Evolutionary conservation across 371 early-diverging fungal genomes (phyloP).

Genomic region (Mucor racemosus): DNA sequence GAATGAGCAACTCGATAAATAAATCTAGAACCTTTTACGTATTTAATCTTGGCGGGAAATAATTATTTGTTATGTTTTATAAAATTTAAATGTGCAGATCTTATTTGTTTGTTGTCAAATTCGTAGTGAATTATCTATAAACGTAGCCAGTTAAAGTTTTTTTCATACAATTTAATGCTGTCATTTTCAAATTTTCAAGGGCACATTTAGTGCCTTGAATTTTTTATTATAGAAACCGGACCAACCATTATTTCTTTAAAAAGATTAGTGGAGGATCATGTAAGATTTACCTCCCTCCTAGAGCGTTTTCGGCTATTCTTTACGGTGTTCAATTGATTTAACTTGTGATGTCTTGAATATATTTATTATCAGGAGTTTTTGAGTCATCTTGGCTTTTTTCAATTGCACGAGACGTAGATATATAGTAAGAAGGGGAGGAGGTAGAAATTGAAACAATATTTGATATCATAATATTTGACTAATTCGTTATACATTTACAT

Average conservation of each 20-base stretch:
- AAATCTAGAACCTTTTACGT: neutral
- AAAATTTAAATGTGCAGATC: neutral
- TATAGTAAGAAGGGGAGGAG: neutral
- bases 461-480: neutral
- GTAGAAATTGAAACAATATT: neutral
- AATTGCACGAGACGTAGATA: neutral
- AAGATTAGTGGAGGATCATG: neutral
- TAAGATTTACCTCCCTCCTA: neutral
- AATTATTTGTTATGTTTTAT: neutral
- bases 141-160: constrained; percentile 4
- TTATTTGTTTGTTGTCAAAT: constrained; percentile 1
- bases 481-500: too few relatives aligned
- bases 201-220: neutral
- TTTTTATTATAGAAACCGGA: neutral
- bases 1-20: neutral
- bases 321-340: neutral
- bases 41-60: neutral
- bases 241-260: neutral
- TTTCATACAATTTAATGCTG: neutral
- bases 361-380: constrained; percentile 1
- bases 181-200: neutral
- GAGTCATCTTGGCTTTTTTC: neutral
- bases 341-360: constrained; percentile 2
- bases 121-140: neutral
- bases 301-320: neutral